phyloP scores from a whole-genome alignment of 129 eudicot species.

The Saussurea involucrata region DNA sequence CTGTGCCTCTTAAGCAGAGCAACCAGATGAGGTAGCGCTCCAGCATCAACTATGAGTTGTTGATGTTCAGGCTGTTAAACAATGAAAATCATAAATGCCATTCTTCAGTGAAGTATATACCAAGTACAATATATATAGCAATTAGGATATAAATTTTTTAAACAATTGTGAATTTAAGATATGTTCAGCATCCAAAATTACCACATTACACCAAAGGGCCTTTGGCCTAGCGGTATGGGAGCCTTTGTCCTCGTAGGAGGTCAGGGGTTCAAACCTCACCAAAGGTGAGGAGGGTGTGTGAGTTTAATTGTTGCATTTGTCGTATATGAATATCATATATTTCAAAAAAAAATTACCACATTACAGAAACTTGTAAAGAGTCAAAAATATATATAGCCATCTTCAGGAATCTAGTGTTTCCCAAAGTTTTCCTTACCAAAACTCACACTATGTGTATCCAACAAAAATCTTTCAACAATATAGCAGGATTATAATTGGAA shows the following conservation, averaged over 20 bases:
- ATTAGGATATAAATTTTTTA: background rate
- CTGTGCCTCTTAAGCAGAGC: conserved; percentile 57
- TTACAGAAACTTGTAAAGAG: background rate
- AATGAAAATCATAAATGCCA: background rate
- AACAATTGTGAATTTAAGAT: background rate
- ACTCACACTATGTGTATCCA: too few species aligned
- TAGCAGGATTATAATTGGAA: background rate
- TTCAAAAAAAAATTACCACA: too few species aligned
- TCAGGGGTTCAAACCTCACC: too few species aligned
- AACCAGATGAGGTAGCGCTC: conserved; percentile 86
- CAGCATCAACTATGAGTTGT: conserved; percentile 84
- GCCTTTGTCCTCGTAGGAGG: too few species aligned
- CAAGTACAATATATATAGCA: background rate
- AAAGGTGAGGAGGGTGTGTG: too few species aligned
- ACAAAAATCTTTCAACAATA: background rate
- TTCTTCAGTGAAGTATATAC: background rate
- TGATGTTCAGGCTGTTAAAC: conserved; percentile 83
- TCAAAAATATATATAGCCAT: background rate
- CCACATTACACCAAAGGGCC: too few species aligned
- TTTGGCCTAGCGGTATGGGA: too few species aligned
- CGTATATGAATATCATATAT: too few species aligned
- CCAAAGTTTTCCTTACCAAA: background rate
- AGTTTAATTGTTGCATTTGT: too few species aligned
- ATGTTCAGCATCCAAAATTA: background rate
- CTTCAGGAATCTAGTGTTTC: background rate